Evolutionary conservation across 2,329 filamentous ascomycete genomes (phyloP), one percentile per base, ranked within the genome.

Genomic region (Aspergillus intermedius): DNA sequence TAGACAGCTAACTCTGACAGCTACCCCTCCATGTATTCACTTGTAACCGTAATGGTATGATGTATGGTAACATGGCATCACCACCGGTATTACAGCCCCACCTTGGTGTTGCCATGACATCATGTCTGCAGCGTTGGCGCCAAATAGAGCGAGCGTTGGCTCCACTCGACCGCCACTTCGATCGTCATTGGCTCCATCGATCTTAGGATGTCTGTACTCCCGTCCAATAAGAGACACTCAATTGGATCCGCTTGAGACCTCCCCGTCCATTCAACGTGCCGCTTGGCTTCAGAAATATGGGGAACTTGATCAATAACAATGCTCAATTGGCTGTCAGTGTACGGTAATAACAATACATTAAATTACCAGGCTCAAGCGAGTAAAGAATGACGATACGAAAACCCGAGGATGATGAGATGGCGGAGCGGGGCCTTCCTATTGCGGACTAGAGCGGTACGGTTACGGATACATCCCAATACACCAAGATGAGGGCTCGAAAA

Each of bases 161-260:
- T 54, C 59, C 60, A 46, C 47, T 46, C 48, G 30, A 39, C 34
- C 49, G 49, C 47, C 53, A 50, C 52, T 49, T 55, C 50, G 58
- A 61, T 64, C 62, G 58, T 64, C 61, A 65, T 65, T 56, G 56
- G 55, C 60, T 58, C 59, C 60, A 62, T 54, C 60, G 58, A 62
- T 65, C 61, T 60, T 40, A 57, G 61, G 59, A 49, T 50, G 49
- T 54, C 48, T 46, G 42, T 41, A 28, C 34, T 49, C 46, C 25
- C 35, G 35, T n/a, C 60, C 60, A 63, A 63, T 64, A n/a, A 46
- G 3, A 25, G 9, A 9, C 15, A 32, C 22, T 2, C 34, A 13
- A 13, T 21, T 22, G 44, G 49, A 32, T 50, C 52, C 48, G 48
- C 49, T 50, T 43, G 3, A 15, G 28, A 13, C 44, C 23, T 52